Percentiles rank a stretch among this genome's conserved stretches.
These are phyloP conservation scores for Boletus reticulatus DNA, from an alignment of 768 basidiomycete species.

Conservation along the genomic window DNA sequence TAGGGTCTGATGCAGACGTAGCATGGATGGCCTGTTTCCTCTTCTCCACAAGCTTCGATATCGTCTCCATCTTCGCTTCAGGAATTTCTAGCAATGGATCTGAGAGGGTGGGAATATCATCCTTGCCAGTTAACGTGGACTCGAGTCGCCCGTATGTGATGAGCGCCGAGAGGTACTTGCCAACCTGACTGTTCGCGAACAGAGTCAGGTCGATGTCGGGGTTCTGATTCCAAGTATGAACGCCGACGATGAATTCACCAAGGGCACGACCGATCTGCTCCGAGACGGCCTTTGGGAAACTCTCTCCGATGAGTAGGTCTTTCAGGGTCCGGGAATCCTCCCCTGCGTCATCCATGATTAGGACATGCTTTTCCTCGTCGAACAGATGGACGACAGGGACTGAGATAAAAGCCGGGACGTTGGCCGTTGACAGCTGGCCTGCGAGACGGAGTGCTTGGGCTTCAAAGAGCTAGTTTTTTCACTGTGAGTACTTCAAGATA, in stretches of 20 bases:
- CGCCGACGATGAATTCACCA: conserved; percentile 50
- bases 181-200: conserved; percentile 42
- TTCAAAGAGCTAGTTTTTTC: conserved; percentile 40
- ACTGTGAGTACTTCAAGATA: conserved; percentile 4
- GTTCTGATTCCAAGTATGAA: conserved; percentile 50
- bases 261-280: conserved; percentile 49
- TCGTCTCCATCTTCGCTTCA: conserved; percentile 33
- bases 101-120: conserved; percentile 33
- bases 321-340: conserved; percentile 37
- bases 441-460: conserved; percentile 51
- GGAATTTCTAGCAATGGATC: conserved; percentile 43
- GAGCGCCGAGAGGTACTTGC: conserved; percentile 39
- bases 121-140: conserved; percentile 34
- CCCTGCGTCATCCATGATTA: conserved; percentile 67
- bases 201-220: conserved; percentile 28
- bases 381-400: conserved; percentile 50
- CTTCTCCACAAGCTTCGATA: conserved; percentile 33
- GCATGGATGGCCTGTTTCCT: conserved; percentile 31
- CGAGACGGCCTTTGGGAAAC: conserved; percentile 29
- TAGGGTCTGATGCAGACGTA: conserved; percentile 26
- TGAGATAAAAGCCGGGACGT: conserved; percentile 38
- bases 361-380: conserved; percentile 46
- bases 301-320: conserved; percentile 36
- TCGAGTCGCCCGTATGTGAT: conserved; percentile 47
- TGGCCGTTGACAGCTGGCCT: conserved; percentile 28